A percentile compares a stretch with the other conserved stretches of the same genome.
phyloP scores from a whole-genome alignment of 345 rosid species.

The Xanthoceras sorbifolium region DNA sequence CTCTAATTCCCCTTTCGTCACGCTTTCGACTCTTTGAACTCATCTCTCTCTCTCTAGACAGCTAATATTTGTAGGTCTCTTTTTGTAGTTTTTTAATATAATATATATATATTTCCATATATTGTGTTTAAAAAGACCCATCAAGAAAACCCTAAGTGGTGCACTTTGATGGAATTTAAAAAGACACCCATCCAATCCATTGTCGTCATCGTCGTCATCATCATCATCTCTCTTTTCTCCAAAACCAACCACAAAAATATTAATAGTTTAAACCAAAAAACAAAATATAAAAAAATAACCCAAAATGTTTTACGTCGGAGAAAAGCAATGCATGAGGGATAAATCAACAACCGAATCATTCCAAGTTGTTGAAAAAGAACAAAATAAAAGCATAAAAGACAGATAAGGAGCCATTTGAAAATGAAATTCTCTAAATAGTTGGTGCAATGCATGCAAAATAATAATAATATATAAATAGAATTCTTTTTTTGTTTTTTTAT shows the following conservation, averaged over 20 bases:
- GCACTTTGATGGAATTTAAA: conserved; percentile 46
- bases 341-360: conserved; percentile 71
- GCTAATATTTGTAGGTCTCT: conserved; percentile 16
- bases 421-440: conserved; percentile 19
- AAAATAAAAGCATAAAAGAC: conserved; percentile 42
- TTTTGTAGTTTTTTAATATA: not conserved
- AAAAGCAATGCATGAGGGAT: conserved; percentile 91
- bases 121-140: conserved; percentile 29
- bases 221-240: conserved; percentile 31
- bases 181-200: conserved; percentile 15
- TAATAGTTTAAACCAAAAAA: not conserved
- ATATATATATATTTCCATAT: not conserved
- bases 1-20: conserved; percentile 44
- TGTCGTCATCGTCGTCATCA: not conserved
- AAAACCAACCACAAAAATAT: conserved; percentile 30
- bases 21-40: conserved; percentile 56
- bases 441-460: conserved; percentile 40
- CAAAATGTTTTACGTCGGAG: conserved; percentile 63
- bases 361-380: conserved; percentile 42
- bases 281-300: not conserved
- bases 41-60: conserved; percentile 32
- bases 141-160: conserved; percentile 40
- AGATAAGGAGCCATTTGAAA: conserved; percentile 26
- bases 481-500: not conserved
- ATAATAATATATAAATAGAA: conserved; percentile 1